These are phyloP conservation scores for Chenopodium quinoa DNA, from an alignment of 148 eudicot genomes.

Conservation along the genomic window DNA sequence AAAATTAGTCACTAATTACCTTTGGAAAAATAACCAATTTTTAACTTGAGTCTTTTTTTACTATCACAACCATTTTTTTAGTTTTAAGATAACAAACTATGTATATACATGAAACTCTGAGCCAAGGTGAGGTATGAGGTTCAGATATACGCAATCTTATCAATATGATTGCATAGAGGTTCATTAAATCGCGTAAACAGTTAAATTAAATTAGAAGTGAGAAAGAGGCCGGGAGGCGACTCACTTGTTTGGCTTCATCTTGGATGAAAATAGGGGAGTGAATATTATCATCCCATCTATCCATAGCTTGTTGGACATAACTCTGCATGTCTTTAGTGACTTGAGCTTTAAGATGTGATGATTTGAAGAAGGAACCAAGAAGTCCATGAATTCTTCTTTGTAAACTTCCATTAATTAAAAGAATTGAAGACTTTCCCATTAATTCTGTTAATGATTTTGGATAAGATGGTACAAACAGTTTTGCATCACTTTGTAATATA, in stretches of 20 bases:
- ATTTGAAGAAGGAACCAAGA: constrained; percentile 72
- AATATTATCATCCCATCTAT: constrained; percentile 40
- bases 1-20: not conserved
- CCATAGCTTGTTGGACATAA: constrained; percentile 55
- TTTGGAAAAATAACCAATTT: not conserved
- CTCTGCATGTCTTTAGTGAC: constrained; percentile 58
- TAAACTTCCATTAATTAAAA: constrained; percentile 72
- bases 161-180: not conserved
- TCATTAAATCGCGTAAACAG: not conserved
- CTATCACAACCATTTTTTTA: not conserved
- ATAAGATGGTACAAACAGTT: constrained; percentile 70
- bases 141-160: constrained; percentile 14
- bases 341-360: constrained; percentile 67
- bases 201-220: not conserved
- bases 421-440: constrained; percentile 79
- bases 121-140: not conserved
- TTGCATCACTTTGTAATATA: constrained; percentile 79
- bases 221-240: constrained; percentile 3
- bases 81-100: too few relatives aligned
- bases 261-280: constrained; percentile 59
- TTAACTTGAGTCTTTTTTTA: too few relatives aligned
- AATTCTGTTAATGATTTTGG: constrained; percentile 85
- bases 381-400: constrained; percentile 86
- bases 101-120: too few relatives aligned
- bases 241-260: constrained; percentile 68